Base-by-base conservation (phyloP, 441 rosid species). In the Adansonia madagascariensis region DNA sequence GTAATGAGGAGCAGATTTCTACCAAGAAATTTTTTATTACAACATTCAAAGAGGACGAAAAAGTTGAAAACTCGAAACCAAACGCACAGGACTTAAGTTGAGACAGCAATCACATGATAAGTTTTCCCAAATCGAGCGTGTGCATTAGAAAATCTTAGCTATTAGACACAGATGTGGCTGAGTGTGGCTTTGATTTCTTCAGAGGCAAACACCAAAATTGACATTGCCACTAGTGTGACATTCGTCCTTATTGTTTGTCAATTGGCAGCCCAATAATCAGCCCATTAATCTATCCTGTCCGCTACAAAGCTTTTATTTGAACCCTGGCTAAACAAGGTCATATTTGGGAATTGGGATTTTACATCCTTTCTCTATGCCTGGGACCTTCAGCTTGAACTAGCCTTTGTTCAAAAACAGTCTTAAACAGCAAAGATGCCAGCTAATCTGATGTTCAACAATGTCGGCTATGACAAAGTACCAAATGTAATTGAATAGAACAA, bases 171-270 rank as follows among this genome's bases (percentile, higher is more conserved):
- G 59, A 68, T 46, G 8, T 68, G 69, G 55, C 17, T 17, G 15
- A n/a, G 67, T 65, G 44, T 64, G 66, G 66, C 74, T 46, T 52
- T 3, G 61, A 12, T 31, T 46, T 73, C 70, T 39, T 12, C 63
- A 50, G 18, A 43, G 12, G 35, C 35, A 27, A 27, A 27, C 35
- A 27, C 35, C 35, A 27, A 27, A 27, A 27, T 27, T 27, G 35
- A 27, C 3, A 27, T 27, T 27, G 66, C 66, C 70, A 65, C 14
- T 39, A 64, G 69, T 64, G 22, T 43, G 22, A 53, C 3, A 35
- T 64, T 63, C 17, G 73, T 62, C 77, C 55, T 66, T 74, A 46
- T 14, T 74, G 27, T 52, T 60, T 68, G 75, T 68, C 82, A 43
- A 61, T 53, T 75, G n/a, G 27, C 81, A 15, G 2, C 50, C 60